Evolutionary conservation across 257 asterid genomes (phyloP).

Genomic region (Fraxinus anomala): DNA sequence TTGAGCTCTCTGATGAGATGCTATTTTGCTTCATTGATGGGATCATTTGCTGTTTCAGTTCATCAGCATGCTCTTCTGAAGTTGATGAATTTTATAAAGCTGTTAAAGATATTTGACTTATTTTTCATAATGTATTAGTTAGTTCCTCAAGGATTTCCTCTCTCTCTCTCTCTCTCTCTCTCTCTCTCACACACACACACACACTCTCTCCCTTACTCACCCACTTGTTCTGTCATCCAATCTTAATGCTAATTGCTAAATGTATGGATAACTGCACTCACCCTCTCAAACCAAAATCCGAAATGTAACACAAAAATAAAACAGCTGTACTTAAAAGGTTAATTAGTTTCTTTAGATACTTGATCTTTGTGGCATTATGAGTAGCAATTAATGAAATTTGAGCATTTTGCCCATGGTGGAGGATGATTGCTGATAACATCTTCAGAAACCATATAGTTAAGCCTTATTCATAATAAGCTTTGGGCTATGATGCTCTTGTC

Average conservation of each 20-base stretch:
- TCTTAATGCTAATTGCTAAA: not conserved
- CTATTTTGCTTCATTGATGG: not conserved
- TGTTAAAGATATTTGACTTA: not conserved
- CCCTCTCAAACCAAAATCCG: not conserved
- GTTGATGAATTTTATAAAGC: not conserved
- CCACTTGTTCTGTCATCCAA: not conserved
- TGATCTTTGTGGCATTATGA: not conserved
- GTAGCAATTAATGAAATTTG: not conserved
- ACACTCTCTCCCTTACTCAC: not conserved
- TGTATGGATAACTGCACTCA: not conserved
- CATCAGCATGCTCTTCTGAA: not conserved
- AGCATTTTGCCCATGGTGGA: not conserved
- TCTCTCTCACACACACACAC: not conserved
- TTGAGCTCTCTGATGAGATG: constrained; percentile 1
- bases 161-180: not conserved
- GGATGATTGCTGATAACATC: not conserved
- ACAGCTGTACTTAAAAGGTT: not conserved
- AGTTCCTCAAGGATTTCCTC: not conserved
- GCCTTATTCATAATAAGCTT: not conserved
- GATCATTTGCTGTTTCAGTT: not conserved
- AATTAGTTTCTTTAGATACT: not conserved
- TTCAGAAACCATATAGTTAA: not conserved
- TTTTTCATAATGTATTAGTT: not conserved
- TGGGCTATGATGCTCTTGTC: not conserved
- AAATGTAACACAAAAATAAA: not conserved